Conservation (phyloP, 2,329 filamentous ascomycete species). For the Monilinia vaccinii-corymbosi region DNA sequence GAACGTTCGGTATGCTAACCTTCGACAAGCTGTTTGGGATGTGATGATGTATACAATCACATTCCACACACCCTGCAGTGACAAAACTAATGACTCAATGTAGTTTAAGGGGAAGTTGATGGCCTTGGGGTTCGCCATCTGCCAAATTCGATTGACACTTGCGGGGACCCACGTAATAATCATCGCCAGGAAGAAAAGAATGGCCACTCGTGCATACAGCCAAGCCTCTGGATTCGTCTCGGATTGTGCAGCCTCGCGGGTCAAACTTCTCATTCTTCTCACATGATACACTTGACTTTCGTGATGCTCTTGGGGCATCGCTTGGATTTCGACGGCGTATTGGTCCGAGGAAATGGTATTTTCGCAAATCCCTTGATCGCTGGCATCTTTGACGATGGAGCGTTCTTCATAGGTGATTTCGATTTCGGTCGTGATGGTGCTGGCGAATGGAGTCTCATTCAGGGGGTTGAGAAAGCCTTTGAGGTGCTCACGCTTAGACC, state of each 20-base stretch:
- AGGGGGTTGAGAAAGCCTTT: slow-evolving; percentile 43
- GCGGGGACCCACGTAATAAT: slow-evolving; percentile 52
- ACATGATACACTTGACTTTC: neutral
- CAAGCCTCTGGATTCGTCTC: slow-evolving; percentile 41
- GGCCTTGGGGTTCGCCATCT: slow-evolving; percentile 1
- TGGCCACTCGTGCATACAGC: slow-evolving; percentile 58
- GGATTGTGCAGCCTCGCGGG: neutral
- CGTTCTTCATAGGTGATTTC: slow-evolving; percentile 41
- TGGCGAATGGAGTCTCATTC: slow-evolving; percentile 36
- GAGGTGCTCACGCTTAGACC: slow-evolving; percentile 50
- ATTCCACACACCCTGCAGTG: slow-evolving; percentile 72
- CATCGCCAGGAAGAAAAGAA: slow-evolving; percentile 61
- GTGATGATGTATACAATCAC: slow-evolving; percentile 64
- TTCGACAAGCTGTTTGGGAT: slow-evolving; percentile 42
- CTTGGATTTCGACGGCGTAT: neutral
- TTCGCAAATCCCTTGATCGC: slow-evolving; percentile 16
- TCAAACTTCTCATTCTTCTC: slow-evolving; percentile 6
- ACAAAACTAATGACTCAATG: slow-evolving; percentile 8
- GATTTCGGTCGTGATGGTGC: slow-evolving; percentile 11
- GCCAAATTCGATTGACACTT: slow-evolving; percentile 10
- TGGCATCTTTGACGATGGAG: slow-evolving; percentile 10
- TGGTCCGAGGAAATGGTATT: neutral
- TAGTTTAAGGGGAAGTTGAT: slow-evolving; percentile 11
- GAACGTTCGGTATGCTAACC: neutral
- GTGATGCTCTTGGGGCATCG: slow-evolving; percentile 12